These are phyloP conservation scores for Boletus mariae DNA, from an alignment of 1,284 basidiomycete species.

Conservation along the genomic window DNA sequence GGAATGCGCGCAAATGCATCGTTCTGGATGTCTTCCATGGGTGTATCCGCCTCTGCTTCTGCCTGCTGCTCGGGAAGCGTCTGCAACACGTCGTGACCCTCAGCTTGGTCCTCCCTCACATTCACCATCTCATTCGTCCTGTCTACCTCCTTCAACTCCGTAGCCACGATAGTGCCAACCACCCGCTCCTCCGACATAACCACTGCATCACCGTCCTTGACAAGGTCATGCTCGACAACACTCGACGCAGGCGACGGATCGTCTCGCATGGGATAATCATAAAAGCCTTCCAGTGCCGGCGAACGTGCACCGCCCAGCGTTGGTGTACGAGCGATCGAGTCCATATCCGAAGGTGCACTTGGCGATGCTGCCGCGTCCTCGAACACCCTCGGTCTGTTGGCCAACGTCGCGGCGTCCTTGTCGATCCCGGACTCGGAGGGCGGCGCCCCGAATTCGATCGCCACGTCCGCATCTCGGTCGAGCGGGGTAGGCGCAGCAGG, in stretches of 20 bases:
- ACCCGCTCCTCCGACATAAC: background rate
- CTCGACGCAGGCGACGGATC: slow-evolving; percentile 32
- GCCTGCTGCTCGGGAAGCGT: background rate
- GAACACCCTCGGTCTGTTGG: background rate
- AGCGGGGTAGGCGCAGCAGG: background rate
- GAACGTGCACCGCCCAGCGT: slow-evolving; percentile 23
- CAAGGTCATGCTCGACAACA: slow-evolving; percentile 25
- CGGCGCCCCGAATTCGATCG: slow-evolving; percentile 3
- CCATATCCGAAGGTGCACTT: slow-evolving; percentile 29
- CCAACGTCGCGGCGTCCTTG: background rate
- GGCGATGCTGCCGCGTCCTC: slow-evolving; percentile 22
- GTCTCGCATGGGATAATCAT: slow-evolving; percentile 25
- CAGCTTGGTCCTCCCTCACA: background rate
- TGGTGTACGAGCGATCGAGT: slow-evolving; percentile 27
- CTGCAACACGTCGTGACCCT: background rate
- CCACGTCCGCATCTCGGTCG: slow-evolving; percentile 6
- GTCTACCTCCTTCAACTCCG: background rate
- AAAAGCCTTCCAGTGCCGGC: slow-evolving; percentile 28
- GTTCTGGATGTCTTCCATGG: slow-evolving; percentile 15
- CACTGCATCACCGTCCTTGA: slow-evolving; percentile 12
- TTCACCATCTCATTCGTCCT: background rate
- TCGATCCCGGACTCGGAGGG: slow-evolving; percentile 10
- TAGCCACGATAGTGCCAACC: background rate
- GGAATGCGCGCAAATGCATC: slow-evolving; percentile 40
- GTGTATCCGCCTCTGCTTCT: slow-evolving; percentile 7